Evolutionary conservation across 805 yeast genomes (phyloP).

Genomic region (Candida tibetensis): DNA sequence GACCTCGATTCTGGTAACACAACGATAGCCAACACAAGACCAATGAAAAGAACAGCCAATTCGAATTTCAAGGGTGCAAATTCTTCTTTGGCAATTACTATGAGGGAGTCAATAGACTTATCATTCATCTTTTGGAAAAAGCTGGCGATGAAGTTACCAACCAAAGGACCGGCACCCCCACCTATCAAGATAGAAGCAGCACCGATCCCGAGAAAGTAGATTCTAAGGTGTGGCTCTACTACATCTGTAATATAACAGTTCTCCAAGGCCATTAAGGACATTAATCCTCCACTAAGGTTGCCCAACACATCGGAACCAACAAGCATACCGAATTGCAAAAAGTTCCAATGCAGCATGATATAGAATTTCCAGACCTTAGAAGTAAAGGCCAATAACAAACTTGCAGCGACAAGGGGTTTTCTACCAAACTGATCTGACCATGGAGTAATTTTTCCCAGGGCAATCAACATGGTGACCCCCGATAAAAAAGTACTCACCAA

Average conservation of each 20-base stretch:
- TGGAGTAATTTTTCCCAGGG: slow-evolving; percentile 52
- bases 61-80: slow-evolving; percentile 32
- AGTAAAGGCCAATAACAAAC: slow-evolving; percentile 17
- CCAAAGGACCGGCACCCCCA: slow-evolving; percentile 61
- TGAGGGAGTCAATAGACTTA: neutral
- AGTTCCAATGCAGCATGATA: slow-evolving; percentile 23
- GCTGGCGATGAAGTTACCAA: slow-evolving; percentile 41
- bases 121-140: neutral
- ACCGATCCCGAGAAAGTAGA: slow-evolving; percentile 55
- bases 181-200: slow-evolving; percentile 61
- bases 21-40: slow-evolving; percentile 24
- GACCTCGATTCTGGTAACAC: slow-evolving; percentile 67
- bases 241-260: slow-evolving; percentile 76
- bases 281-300: slow-evolving; percentile 61
- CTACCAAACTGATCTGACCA: slow-evolving; percentile 39
- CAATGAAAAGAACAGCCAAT: slow-evolving; percentile 30
- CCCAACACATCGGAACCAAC: slow-evolving; percentile 45
- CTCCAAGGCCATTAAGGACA: slow-evolving; percentile 53
- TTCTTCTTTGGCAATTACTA: slow-evolving; percentile 22
- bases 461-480: slow-evolving; percentile 47
- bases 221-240: slow-evolving; percentile 58
- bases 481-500: slow-evolving; percentile 40
- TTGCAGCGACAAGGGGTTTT: slow-evolving; percentile 23
- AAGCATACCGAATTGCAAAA: slow-evolving; percentile 35
- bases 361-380: slow-evolving; percentile 22